Conservation (phyloP, 1,284 basidiomycete genomes). For the Inonotus obliquus region DNA sequence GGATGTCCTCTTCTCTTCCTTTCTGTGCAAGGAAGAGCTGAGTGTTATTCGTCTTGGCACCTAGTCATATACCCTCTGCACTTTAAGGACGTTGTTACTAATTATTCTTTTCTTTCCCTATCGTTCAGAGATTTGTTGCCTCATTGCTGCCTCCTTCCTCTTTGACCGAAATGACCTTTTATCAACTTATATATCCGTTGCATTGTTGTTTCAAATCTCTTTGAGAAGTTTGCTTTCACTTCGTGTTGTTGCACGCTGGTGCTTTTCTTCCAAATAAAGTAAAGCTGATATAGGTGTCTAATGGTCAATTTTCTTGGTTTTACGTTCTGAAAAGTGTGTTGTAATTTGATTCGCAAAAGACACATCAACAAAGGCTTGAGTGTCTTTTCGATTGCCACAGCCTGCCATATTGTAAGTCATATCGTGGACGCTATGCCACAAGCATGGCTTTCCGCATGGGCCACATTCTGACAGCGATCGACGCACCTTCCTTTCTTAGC, state of each 20-base stretch:
- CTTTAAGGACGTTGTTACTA: background rate
- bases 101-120: background rate
- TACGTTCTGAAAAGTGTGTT: too few relatives aligned
- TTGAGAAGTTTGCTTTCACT: background rate
- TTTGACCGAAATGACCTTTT: too few relatives aligned
- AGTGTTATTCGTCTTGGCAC: background rate
- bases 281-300: background rate
- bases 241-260: background rate
- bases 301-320: background rate
- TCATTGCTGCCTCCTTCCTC: background rate
- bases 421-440: too few relatives aligned
- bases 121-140: background rate
- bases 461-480: background rate
- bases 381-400: too few relatives aligned
- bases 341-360: too few relatives aligned
- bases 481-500: background rate
- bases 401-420: too few relatives aligned
- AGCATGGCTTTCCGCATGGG: background rate
- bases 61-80: slow-evolving; percentile 3
- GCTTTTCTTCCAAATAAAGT: background rate
- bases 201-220: background rate
- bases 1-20: background rate
- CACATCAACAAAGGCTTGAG: too few relatives aligned
- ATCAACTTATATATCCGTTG: too few relatives aligned
- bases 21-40: background rate